Conservation (phyloP, 352 stramenopile species). For the Phytophthora hybrid region DNA sequence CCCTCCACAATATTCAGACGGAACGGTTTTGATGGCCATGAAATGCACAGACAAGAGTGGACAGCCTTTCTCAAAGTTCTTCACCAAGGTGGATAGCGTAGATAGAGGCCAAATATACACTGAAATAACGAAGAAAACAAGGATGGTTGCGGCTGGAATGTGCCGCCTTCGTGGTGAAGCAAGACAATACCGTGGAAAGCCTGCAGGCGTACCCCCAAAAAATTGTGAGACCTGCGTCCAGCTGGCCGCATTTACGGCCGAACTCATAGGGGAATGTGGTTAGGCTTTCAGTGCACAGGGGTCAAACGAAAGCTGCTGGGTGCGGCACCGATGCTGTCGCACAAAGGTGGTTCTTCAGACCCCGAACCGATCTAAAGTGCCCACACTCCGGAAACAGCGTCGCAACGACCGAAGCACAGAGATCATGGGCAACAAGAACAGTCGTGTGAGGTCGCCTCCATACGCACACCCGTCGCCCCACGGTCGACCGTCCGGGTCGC, state of each 20-base stretch:
- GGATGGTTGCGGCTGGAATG: constrained; percentile 11
- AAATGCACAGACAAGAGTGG: background rate
- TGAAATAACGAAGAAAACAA: constrained; percentile 12
- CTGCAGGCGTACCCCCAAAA: background rate
- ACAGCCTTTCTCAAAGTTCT: constrained; percentile 10
- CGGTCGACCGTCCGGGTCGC: constrained; percentile 26
- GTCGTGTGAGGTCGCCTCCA: constrained; percentile 21
- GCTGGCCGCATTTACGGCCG: constrained; percentile 40
- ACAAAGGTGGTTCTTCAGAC: constrained; percentile 15
- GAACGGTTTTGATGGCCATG: background rate
- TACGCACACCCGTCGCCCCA: constrained; percentile 27
- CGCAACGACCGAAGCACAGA: constrained; percentile 7
- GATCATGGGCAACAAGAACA: constrained; percentile 43
- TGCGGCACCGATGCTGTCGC: constrained; percentile 24
- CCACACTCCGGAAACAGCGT: constrained; percentile 25
- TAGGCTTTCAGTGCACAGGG: constrained; percentile 22
- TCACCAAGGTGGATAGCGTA: constrained; percentile 12
- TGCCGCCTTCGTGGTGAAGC: constrained; percentile 2
- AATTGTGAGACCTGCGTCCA: constrained; percentile 33
- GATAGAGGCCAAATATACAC: constrained; percentile 10
- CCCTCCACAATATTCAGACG: constrained; percentile 1
- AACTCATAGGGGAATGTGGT: constrained; percentile 32
- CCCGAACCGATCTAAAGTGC: constrained; percentile 8
- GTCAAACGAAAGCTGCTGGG: constrained; percentile 21
- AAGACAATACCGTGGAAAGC: constrained; percentile 19